Evolutionary conservation across 73 alveolate species (phyloP).

Genomic region (Paramecium primaurelia): DNA sequence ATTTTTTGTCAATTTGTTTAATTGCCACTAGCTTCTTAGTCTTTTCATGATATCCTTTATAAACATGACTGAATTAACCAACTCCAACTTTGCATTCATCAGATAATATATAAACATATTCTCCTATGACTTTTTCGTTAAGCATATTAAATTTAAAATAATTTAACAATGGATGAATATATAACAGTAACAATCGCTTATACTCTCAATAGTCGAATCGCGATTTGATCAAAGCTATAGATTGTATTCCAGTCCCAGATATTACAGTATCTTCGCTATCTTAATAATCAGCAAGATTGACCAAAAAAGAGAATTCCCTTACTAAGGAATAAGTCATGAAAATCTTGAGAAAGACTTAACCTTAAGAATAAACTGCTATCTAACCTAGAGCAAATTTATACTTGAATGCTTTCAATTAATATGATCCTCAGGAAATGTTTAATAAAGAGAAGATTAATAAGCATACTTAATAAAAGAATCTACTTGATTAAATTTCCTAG

Average conservation of each 20-base stretch:
- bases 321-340: background rate
- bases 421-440: background rate
- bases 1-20: background rate
- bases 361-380: background rate
- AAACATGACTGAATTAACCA: conserved; percentile 15
- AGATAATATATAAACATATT: background rate
- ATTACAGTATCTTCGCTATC: conserved; percentile 11
- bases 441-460: background rate
- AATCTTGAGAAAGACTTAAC: background rate
- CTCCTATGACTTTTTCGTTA: conserved; percentile 33
- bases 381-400: background rate
- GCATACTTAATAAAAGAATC: background rate
- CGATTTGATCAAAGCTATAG: background rate
- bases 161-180: conserved; percentile 26
- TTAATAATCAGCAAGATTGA: background rate
- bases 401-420: background rate
- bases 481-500: background rate
- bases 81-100: background rate
- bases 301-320: background rate
- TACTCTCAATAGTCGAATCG: background rate
- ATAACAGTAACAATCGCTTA: background rate
- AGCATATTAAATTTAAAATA: conserved; percentile 21
- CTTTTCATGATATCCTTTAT: background rate
- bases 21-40: background rate
- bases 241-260: conserved; percentile 28